Base-by-base conservation (phyloP, 2,329 filamentous ascomycete genomes). In the Myriosclerotinia scirpicola region DNA sequence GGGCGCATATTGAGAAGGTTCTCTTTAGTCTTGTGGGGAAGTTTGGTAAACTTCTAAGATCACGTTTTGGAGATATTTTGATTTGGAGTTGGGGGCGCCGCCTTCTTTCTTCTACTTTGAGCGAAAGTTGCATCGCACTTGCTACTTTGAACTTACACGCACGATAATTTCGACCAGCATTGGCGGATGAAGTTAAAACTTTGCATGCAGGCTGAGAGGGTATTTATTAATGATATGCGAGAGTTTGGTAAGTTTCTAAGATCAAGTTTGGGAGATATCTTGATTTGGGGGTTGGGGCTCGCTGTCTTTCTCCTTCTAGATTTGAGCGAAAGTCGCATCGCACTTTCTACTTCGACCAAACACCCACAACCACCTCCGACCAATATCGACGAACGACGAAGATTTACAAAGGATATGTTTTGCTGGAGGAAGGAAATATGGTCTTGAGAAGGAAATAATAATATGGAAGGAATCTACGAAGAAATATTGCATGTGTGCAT, bases 161-260 rank as follows among this genome's bases (percentile, higher is more conserved):
- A 9, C 44, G 11, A 48, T 17, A 48, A 22, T 11, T 20, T 20
- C 2, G n/a, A 8, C n/a, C 38, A 4, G 22, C 7, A 3, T 12
- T 1, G 2, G 3, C 0, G 30, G 30, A 22, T 50, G n/a, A 20
- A 36, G 38, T 7, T 26, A 1, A 20, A 26, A 36, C n/a, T 26
- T 2, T 0, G 14, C 1, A 2, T 7, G 1, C 8, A 1, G 8
- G 1, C 3, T 38, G 1, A 17, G 6, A 38, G 2, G 20, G 12
- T 20, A 38, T 38, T 17, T 17, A 7, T 38, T 5, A 50, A 22
- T 50, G 14, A 48, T 60, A 46, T 60, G 17, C 26, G 20, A 38
- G 30, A 60, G 20, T 36, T 60, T 38, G 42, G 14, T 22, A 36
- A 34, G 12, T 60, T 50, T 38, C 44, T 50, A 22, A 38, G 30